Evolutionary conservation across 495 filamentous ascomycete species (phyloP).

Genomic region (Talaromyces wortmannii): DNA sequence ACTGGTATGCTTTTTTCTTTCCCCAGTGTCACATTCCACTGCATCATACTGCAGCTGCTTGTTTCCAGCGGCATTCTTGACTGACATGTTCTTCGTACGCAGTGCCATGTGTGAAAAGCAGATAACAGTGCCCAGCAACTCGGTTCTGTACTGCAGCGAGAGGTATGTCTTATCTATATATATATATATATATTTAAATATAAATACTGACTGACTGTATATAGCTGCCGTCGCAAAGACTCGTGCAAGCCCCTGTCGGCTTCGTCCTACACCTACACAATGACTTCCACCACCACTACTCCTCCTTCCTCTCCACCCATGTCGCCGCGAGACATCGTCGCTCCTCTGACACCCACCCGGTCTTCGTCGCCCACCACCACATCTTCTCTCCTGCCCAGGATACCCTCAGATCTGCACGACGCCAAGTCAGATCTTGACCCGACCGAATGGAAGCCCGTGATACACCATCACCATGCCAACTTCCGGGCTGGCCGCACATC

Average conservation of each 20-base stretch:
- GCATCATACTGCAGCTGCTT: neutral
- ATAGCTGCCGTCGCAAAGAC: constrained; percentile 48
- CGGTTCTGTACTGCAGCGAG: constrained; percentile 52
- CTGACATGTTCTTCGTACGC: constrained; percentile 6
- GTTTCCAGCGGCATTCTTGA: neutral
- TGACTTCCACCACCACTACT: constrained; percentile 21
- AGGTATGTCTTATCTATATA: constrained; percentile 25
- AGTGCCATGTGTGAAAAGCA: constrained; percentile 63
- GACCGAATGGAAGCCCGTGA: constrained; percentile 52
- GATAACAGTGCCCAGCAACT: constrained; percentile 56
- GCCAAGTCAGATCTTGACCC: constrained; percentile 47
- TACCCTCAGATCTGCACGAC: constrained; percentile 32
- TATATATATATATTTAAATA: constrained; percentile 3
- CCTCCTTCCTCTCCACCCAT: constrained; percentile 27
- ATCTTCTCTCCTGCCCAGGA: constrained; percentile 23
- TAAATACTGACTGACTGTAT: constrained; percentile 2
- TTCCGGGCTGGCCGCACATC: constrained; percentile 6
- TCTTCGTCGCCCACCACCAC: constrained; percentile 11
- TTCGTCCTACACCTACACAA: constrained; percentile 22
- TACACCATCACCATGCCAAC: too few species aligned
- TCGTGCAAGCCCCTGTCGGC: constrained; percentile 41
- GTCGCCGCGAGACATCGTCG: constrained; percentile 35
- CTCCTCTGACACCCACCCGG: constrained; percentile 34
- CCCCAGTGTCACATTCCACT: constrained; percentile 4
- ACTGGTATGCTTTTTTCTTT: constrained; percentile 44